A percentile compares a stretch with the other conserved stretches of the same genome.
Evolutionary conservation across 73 alveolate species (phyloP).

Genomic region (Paramecium caudatum): DNA sequence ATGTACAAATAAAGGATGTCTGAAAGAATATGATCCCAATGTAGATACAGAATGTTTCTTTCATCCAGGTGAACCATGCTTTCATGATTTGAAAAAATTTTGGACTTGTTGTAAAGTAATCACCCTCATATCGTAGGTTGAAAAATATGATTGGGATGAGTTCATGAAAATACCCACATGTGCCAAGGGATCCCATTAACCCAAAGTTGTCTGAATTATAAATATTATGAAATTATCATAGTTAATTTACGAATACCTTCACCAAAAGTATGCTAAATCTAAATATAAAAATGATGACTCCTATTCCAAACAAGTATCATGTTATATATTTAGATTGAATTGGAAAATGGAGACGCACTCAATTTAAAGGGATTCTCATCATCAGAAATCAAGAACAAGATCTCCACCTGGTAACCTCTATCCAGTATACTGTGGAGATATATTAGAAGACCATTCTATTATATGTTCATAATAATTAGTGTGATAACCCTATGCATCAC

Average conservation of each 20-base stretch:
- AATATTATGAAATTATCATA: constrained; percentile 43
- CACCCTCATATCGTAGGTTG: constrained; percentile 79
- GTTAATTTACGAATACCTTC: constrained; percentile 47
- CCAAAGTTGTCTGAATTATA: constrained; percentile 67
- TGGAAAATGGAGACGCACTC: constrained; percentile 61
- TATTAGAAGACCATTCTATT: not conserved
- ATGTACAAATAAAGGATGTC: constrained; percentile 95
- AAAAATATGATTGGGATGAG: constrained; percentile 99
- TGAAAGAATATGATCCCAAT: constrained; percentile 90
- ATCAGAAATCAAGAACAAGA: constrained; percentile 25
- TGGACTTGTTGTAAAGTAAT: constrained; percentile 97
- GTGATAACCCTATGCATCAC: not conserved
- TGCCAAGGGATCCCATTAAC: constrained; percentile 91
- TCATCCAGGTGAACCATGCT: constrained; percentile 97
- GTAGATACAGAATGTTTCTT: constrained; percentile 89
- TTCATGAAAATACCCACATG: constrained; percentile 98
- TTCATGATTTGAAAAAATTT: constrained; percentile 97
- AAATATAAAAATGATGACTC: constrained; percentile 35
- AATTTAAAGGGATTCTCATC: constrained; percentile 43
- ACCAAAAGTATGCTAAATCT: not conserved
- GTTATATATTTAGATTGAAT: constrained; percentile 21
- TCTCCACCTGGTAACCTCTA: not conserved
- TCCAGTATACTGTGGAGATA: not conserved
- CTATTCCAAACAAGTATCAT: constrained; percentile 29
- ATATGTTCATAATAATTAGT: not conserved